Evolutionary conservation across 2,329 filamentous ascomycete genomes (phyloP), one percentile per base, ranked within the genome.

Genomic region (Hymenoscyphus fructigenus): DNA sequence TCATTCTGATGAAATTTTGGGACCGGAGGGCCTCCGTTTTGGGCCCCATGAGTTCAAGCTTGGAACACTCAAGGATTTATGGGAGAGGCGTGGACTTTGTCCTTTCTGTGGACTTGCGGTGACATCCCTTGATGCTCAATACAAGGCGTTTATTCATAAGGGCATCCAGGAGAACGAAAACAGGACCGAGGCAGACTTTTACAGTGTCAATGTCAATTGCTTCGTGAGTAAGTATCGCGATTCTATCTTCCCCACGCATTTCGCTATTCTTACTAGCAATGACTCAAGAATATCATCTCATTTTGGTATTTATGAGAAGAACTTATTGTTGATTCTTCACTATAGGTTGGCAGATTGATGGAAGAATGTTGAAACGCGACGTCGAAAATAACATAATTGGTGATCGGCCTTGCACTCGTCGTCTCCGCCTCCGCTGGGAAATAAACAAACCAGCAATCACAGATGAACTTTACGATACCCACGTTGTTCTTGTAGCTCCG

Each of bases 301-400:
- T 32, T 32, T 32, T 32, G 29, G 29, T 32, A 32, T 4, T 7
- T 32, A 4, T 34, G 32, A 34, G 9, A 34, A 12, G 3, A 12
- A 3, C 32, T 12, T 7, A 34, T 34, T 34, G 32, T 34, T 34
- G 32, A 34, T 29, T 15, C 23, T 17, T 29, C 14, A 29, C 26
- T 12, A n/a, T 34, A 57, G 55, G 55, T 20, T 57, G 55, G 55
- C 55, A 57, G 26, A 57, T 57, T n/a, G 55, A 57, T n/a, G 55
- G 55, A 1, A 57, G 20, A 17, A 34, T 6, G 6, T 34, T 57
- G 17, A 57, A 1, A 57, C 55, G 55, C 6, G 17, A 57, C 10
- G 26, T 0, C 17, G 17, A 34, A 1, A 6, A 7, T 1, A 34
- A 34, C 0, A 57, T 57, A 1, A 15, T 57, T 34, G 55, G 55